A percentile compares a stretch with the other conserved stretches of the same genome.
Evolutionary conservation across 2,329 filamentous ascomycete species (phyloP).

Genomic region (Clarireedia monteithiana): DNA sequence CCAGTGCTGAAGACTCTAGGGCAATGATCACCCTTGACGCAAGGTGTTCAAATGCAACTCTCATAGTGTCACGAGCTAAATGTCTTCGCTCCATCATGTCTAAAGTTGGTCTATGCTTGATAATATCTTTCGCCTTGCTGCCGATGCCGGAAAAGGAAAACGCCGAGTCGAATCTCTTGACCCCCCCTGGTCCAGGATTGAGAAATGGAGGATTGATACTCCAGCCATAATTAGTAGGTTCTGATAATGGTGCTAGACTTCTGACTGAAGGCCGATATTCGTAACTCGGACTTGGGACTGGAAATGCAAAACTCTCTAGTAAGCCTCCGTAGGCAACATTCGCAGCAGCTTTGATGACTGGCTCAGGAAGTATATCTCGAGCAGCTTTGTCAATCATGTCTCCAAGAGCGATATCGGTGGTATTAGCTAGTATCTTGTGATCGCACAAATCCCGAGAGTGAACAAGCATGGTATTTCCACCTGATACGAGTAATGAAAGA

Average conservation of each 20-base stretch:
- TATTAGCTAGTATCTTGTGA: slow-evolving; percentile 66
- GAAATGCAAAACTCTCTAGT: slow-evolving; percentile 75
- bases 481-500: slow-evolving; percentile 80
- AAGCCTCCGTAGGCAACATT: slow-evolving; percentile 73
- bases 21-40: slow-evolving; percentile 65
- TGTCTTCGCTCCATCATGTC: slow-evolving; percentile 52
- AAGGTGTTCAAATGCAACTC: slow-evolving; percentile 80
- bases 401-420: slow-evolving; percentile 78
- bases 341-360: slow-evolving; percentile 43
- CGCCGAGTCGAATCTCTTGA: slow-evolving; percentile 24
- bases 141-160: slow-evolving; percentile 72
- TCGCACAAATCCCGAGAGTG: slow-evolving; percentile 59
- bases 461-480: slow-evolving; percentile 84
- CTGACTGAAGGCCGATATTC: slow-evolving; percentile 43
- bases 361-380: slow-evolving; percentile 61
- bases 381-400: slow-evolving; percentile 86
- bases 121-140: slow-evolving; percentile 53
- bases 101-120: slow-evolving; percentile 38
- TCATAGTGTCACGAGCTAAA: slow-evolving; percentile 69
- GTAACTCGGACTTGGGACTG: slow-evolving; percentile 33
- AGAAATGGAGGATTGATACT: slow-evolving; percentile 58
- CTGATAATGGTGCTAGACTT: slow-evolving; percentile 45
- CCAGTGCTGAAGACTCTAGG: slow-evolving; percentile 34
- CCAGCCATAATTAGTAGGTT: slow-evolving; percentile 52
- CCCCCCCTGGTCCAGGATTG: slow-evolving; percentile 38